Percentiles rank a stretch among this genome's conserved stretches.
Conservation (phyloP, 352 stramenopile genomes). For the Globisporangium canariense region DNA sequence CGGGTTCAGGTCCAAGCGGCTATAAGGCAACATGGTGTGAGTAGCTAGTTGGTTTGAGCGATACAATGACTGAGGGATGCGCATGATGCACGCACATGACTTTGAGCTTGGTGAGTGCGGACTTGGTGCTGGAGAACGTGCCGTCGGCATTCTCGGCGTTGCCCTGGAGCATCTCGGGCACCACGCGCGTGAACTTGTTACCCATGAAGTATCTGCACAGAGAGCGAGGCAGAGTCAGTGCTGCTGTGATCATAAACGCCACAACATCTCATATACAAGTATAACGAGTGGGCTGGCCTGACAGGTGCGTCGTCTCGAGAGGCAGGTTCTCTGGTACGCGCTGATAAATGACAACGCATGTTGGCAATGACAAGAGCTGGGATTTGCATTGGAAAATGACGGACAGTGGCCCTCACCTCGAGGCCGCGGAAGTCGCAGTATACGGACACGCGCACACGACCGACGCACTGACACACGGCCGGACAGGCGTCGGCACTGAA, state of each 20-base stretch:
- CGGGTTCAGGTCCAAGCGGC: conserved; percentile 71
- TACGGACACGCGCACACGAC: conserved; percentile 56
- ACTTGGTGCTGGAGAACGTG: conserved; percentile 39
- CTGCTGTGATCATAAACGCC: neutral
- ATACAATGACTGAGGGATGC: no score
- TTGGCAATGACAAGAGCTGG: neutral
- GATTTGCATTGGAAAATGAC: neutral
- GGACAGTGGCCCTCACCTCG: conserved; percentile 22
- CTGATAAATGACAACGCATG: conserved; percentile 21
- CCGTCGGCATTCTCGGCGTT: conserved; percentile 51
- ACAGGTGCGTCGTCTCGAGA: conserved; percentile 70
- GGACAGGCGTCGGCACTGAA: conserved; percentile 27
- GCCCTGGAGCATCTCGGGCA: conserved; percentile 66
- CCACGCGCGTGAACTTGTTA: conserved; percentile 64
- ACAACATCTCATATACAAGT: neutral
- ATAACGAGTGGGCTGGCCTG: conserved; percentile 14
- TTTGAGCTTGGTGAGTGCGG: conserved; percentile 51
- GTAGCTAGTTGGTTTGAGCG: neutral
- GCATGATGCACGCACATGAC: conserved; percentile 47
- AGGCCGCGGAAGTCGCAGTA: conserved; percentile 77
- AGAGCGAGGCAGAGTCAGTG: conserved; percentile 11
- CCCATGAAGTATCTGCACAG: conserved; percentile 51
- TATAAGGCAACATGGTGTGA: conserved; percentile 15
- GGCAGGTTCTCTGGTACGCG: conserved; percentile 58
- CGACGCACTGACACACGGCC: conserved; percentile 59